Conservation (phyloP, 208 protist genomes). For the Leishmania tropica region DNA sequence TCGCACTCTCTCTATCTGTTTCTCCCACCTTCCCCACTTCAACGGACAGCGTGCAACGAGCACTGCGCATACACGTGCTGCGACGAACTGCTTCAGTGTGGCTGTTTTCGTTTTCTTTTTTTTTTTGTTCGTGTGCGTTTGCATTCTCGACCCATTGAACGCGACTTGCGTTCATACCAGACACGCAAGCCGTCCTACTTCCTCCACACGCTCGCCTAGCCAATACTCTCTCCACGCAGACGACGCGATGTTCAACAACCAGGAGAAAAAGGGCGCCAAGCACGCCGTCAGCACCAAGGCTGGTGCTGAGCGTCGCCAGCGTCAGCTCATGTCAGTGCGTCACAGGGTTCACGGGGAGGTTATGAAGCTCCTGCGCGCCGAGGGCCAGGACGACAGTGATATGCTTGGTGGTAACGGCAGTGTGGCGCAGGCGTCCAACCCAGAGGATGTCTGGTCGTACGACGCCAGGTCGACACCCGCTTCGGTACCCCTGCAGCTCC, state of each 20-base stretch:
- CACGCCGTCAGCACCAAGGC: conserved; percentile 58
- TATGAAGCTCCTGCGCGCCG: conserved; percentile 72
- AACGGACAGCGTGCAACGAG: background rate
- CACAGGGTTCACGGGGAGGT: conserved; percentile 61
- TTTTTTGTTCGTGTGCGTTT: background rate
- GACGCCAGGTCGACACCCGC: conserved; percentile 43
- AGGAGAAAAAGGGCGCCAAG: conserved; percentile 57
- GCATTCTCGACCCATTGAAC: background rate
- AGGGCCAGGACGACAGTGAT: conserved; percentile 20
- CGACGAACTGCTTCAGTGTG: background rate
- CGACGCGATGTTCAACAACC: conserved; percentile 29
- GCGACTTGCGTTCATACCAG: background rate
- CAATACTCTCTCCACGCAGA: background rate
- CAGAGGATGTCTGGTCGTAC: conserved; percentile 59
- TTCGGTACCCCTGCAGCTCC: conserved; percentile 64
- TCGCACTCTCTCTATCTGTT: background rate
- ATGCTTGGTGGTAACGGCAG: background rate
- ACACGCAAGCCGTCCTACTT: background rate
- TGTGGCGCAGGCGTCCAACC: conserved; percentile 16
- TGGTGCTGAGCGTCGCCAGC: conserved; percentile 71
- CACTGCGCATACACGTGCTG: background rate
- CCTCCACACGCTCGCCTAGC: background rate
- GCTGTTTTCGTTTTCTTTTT: background rate
- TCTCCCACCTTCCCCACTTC: background rate
- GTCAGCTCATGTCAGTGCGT: conserved; percentile 65